Evolutionary conservation across 306 rosid genomes (phyloP), one percentile per base, ranked within the genome.

Genomic region (Argentina anserina): DNA sequence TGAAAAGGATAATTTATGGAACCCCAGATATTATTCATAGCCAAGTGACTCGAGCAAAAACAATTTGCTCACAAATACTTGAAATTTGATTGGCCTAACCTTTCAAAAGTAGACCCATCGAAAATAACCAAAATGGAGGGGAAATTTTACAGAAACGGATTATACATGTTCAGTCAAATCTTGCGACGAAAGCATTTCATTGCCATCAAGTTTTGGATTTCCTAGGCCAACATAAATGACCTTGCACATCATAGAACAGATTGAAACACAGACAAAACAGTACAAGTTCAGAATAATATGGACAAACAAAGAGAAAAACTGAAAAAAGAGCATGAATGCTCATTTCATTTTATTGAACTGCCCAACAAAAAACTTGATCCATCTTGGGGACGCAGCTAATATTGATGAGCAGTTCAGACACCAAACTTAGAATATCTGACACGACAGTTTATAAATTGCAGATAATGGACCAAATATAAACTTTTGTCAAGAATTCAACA

Each of bases 401-500:
- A 70, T 7, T 31, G 59, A 21, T 36, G 33, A 52, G 11, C 60
- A 52, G 28, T 49, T 42, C 12, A 53, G 36, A 29, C 65, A 36
- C 2, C 64, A 52, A 70, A 36, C 2, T 52, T 49, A 52, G 33
- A 37, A 37, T 42, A 71, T 41, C 56, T 7, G 49, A 36, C 49
- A 3, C 25, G 17, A 18, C 40, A 55, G 75, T 40, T 58, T 13
- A 41, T 33, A 40, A 37, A 71, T 28, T n/a, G 53, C 52, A 71
- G 37, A 58, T 12, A 58, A 31, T 69, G 43, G 58, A 34, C 69
- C 61, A 65, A 72, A 52, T 59, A 69, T 69, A 60, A 60, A 74
- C 75, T 59, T 71, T 70, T 49, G 73, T 62, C 75, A 75, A 56
- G 65, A 70, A 78, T 65, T 50, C 70, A 65, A 53, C 69, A 72